phyloP scores from a whole-genome alignment of 176 grass and related monocot genomes.

The Tuctoria greenei region DNA sequence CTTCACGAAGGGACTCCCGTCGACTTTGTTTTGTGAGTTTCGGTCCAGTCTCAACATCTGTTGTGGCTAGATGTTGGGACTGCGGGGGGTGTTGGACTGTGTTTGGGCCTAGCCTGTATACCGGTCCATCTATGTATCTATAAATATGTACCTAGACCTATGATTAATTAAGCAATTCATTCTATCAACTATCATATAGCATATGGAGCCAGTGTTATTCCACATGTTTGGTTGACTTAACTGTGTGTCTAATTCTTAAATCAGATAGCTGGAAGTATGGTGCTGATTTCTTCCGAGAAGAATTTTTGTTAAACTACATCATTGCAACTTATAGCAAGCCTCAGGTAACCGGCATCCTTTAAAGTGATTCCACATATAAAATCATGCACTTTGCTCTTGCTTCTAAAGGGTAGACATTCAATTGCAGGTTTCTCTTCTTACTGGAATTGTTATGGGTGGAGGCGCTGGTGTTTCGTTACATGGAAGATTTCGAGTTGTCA shows the following conservation, averaged over 20 bases:
- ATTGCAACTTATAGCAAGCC: constrained; percentile 86
- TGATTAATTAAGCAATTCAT: too few relatives aligned
- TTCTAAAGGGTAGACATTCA: constrained; percentile 14
- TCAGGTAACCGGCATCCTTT: constrained; percentile 58
- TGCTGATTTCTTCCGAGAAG: constrained; percentile 72
- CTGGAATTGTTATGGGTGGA: constrained; percentile 88
- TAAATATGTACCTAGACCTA: too few relatives aligned
- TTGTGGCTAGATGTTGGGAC: too few relatives aligned
- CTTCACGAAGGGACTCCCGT: too few relatives aligned
- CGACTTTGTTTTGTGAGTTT: too few relatives aligned
- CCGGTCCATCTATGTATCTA: too few relatives aligned
- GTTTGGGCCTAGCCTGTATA: too few relatives aligned
- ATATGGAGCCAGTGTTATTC: constrained; percentile 20
- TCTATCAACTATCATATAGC: constrained; percentile 19
- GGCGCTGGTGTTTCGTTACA: constrained; percentile 95
- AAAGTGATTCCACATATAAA: constrained; percentile 33
- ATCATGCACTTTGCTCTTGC: constrained; percentile 8
- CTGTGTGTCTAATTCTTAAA: constrained; percentile 29
- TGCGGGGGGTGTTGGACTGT: too few relatives aligned
- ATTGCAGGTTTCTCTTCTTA: constrained; percentile 83
- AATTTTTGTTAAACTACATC: constrained; percentile 85
- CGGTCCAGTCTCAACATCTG: too few relatives aligned
- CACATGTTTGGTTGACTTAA: constrained; percentile 14
- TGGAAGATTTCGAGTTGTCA: constrained; percentile 83
- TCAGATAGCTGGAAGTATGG: constrained; percentile 76